A percentile compares a stretch with the other conserved stretches of the same genome.
phyloP scores from a whole-genome alignment of 2,329 filamentous ascomycete genomes.

The Fusarium torreyae region DNA sequence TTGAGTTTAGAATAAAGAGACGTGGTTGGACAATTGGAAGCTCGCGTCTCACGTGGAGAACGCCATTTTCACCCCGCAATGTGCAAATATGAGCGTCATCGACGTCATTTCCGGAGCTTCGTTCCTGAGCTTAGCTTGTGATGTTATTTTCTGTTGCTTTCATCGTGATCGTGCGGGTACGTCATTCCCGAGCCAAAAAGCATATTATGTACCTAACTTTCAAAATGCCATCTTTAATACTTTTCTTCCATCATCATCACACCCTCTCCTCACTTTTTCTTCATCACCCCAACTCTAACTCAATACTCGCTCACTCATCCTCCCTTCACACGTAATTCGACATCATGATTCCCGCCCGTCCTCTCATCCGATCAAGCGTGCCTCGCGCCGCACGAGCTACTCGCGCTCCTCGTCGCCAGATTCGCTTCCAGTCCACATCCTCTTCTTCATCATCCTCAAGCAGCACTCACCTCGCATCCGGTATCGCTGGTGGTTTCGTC shows the following conservation, averaged over 20 bases:
- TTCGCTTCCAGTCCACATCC: constrained; percentile 61
- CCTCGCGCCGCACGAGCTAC: constrained; percentile 49
- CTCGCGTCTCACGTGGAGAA: constrained; percentile 18
- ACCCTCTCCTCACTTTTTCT: neutral
- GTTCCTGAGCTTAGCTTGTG: constrained; percentile 29
- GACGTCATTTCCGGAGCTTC: constrained; percentile 48
- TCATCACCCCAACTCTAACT: constrained; percentile 6
- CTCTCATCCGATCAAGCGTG: constrained; percentile 48
- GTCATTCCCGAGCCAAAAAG: constrained; percentile 37
- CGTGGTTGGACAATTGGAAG: constrained; percentile 32
- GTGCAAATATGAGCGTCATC: constrained; percentile 44
- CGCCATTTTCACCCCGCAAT: constrained; percentile 35
- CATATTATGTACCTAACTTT: constrained; percentile 17
- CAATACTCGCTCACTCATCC: neutral
- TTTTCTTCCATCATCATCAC: constrained; percentile 1
- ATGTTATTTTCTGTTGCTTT: constrained; percentile 27
- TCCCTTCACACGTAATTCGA: neutral
- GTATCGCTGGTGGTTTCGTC: constrained; percentile 61
- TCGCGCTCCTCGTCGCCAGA: constrained; percentile 47
- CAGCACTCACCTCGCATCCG: constrained; percentile 57
- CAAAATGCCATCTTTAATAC: constrained; percentile 13
- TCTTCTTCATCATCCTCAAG: constrained; percentile 42
- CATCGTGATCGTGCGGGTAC: constrained; percentile 43
- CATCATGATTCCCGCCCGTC: constrained; percentile 53
- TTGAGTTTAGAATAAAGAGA: constrained; percentile 3